Percentiles rank a stretch among this genome's conserved stretches.
Conservation (phyloP, 306 rosid genomes). For the Pterocarpus santalinus region DNA sequence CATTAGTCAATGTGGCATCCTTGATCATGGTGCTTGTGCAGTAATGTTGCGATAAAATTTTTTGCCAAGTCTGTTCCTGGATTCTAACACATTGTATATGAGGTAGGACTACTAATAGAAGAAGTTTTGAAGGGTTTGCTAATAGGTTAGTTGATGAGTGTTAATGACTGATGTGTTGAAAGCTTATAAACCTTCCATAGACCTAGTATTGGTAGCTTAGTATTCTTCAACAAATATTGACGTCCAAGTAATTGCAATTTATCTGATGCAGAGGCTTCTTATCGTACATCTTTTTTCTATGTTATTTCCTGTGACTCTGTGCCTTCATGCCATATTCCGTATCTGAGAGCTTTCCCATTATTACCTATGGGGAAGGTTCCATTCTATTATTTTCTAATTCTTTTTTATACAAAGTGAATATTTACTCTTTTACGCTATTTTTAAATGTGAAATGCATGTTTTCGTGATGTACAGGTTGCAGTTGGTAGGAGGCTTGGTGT, state of each 20-base stretch:
- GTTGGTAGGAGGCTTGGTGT: slow-evolving; percentile 92
- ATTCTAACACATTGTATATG: slow-evolving; percentile 2
- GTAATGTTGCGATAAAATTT: background rate
- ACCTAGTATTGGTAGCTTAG: background rate
- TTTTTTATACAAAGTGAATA: slow-evolving; percentile 10
- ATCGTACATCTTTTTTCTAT: background rate
- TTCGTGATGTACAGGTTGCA: slow-evolving; percentile 69
- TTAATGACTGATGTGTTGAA: background rate
- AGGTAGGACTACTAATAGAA: slow-evolving; percentile 10
- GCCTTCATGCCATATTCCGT: slow-evolving; percentile 13
- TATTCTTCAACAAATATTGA: slow-evolving; percentile 6
- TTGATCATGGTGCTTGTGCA: slow-evolving; percentile 28
- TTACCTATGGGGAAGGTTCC: background rate
- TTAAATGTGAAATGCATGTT: slow-evolving; percentile 23
- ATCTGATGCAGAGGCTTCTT: slow-evolving; percentile 2
- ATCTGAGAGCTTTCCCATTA: slow-evolving; percentile 21
- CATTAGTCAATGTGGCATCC: slow-evolving; percentile 14
- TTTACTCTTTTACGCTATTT: slow-evolving; percentile 11
- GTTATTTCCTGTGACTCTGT: background rate
- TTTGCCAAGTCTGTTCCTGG: background rate
- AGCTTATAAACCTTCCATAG: background rate
- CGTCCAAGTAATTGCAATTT: slow-evolving; percentile 15
- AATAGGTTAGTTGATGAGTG: background rate
- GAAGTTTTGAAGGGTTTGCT: slow-evolving; percentile 7
- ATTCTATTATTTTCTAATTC: slow-evolving; percentile 9